Conservation (phyloP, 2,329 filamentous ascomycete genomes). For the Penicillium sp. region DNA sequence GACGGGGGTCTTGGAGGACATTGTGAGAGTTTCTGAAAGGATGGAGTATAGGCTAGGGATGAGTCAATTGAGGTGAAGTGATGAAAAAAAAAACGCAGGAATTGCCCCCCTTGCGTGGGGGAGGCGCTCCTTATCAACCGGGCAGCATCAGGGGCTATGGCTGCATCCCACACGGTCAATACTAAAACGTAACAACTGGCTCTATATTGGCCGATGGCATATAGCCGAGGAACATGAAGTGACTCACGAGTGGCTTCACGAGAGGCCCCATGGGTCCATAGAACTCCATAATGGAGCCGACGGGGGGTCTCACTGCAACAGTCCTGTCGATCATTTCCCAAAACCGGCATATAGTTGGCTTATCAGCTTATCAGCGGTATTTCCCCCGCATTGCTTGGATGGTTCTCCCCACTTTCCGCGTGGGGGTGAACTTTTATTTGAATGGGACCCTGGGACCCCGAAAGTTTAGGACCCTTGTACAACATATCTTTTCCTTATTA, state of each 20-base stretch:
- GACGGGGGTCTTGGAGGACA: constrained; percentile 36
- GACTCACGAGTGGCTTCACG: background rate
- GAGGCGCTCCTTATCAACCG: background rate
- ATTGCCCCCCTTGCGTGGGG: background rate
- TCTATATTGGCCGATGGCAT: background rate
- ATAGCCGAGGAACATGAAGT: background rate
- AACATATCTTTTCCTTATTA: background rate
- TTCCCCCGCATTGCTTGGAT: background rate
- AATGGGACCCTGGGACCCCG: background rate
- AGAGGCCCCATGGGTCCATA: background rate
- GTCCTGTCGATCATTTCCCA: background rate
- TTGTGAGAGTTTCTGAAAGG: constrained; percentile 10
- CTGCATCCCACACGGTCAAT: background rate
- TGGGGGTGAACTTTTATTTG: constrained; percentile 1
- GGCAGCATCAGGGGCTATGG: background rate
- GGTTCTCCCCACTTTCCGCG: background rate
- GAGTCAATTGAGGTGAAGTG: background rate
- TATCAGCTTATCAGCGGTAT: constrained; percentile 1
- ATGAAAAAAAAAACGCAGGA: background rate
- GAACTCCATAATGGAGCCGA: background rate
- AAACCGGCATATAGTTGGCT: background rate
- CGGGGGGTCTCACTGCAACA: background rate
- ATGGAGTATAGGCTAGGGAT: background rate
- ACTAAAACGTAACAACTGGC: background rate
- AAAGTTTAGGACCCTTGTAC: background rate